Base-by-base conservation (phyloP, 768 basidiomycete genomes). In the Tulasnella sp. region DNA sequence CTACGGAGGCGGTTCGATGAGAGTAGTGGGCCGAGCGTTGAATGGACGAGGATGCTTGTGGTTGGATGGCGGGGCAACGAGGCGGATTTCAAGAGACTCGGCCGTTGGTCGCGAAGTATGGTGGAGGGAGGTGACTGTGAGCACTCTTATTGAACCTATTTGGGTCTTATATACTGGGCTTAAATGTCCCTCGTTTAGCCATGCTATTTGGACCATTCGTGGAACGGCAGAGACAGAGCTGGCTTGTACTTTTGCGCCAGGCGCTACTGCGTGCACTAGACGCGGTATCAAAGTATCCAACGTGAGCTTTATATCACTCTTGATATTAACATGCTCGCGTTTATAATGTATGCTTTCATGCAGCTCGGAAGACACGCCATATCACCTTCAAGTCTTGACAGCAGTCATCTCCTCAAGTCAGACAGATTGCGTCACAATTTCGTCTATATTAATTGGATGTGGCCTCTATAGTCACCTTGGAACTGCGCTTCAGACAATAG, bases 1-100 rank as follows among this genome's bases (percentile, higher is more conserved):
- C 66, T 90, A 68, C 71, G 76, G 54, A 65, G 52, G 27, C 60
- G 69, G 8, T 86, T 88, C 64, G 76, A 78, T 45, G 34, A 2
- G 23, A 24, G 24, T 61, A 32, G 26, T 21, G 62, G 60, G 24
- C 61, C 49, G 34, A 34, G 45, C 34, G 66, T 51, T 10, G 45
- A 59, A 15, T 84, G 80, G 10, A 69, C 88, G 65, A 71, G 88
- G 58, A 83, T 80, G 69, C 73, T 87, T 21, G 80, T 84, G 19
- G 75, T 88, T 10, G 60, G 45, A 26, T 61, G 60, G 60, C 29
- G 24, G 2, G 62, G 60, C 23, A 74, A 85, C 51, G 82, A 81
- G 11, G 69, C 67, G 17, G 72, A 73, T 53, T 67, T 70, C 30
- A 63, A 68, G 17, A 55, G 68, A 68, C 67, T 76, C n/a, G 26